phyloP scores from a whole-genome alignment of 2,329 filamentous ascomycete genomes.

The Cordyceps cicadae region DNA sequence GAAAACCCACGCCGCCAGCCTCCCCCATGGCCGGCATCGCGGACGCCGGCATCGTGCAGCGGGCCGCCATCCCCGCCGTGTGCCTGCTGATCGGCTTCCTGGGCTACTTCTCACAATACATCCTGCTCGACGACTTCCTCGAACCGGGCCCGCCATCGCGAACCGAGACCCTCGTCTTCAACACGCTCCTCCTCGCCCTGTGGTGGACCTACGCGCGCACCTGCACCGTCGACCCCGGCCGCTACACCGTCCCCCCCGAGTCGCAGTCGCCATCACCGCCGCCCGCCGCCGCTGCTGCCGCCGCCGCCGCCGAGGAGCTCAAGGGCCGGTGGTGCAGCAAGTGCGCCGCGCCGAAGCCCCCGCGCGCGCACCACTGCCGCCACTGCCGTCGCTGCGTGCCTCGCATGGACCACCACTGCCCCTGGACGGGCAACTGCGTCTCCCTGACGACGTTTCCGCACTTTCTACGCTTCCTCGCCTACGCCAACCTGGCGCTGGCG shows the following conservation, averaged over 20 bases:
- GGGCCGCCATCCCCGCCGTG: constrained; percentile 61
- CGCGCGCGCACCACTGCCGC: constrained; percentile 73
- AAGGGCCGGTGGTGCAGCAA: constrained; percentile 61
- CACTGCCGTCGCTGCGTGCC: constrained; percentile 66
- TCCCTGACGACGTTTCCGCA: constrained; percentile 75
- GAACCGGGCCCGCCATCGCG: constrained; percentile 51
- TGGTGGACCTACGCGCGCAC: constrained; percentile 62
- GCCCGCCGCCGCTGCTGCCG: constrained; percentile 22
- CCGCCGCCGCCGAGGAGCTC: neutral
- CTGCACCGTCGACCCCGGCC: constrained; percentile 50
- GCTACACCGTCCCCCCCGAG: constrained; percentile 37
- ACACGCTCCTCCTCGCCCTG: constrained; percentile 53
- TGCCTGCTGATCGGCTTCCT: constrained; percentile 60
- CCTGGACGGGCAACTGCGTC: constrained; percentile 78
- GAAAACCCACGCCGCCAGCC: neutral
- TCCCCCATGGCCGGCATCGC: constrained; percentile 33
- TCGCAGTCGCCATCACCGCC: constrained; percentile 9
- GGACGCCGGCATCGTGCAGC: constrained; percentile 36
- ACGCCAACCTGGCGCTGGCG: constrained; percentile 58
- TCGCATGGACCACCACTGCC: constrained; percentile 82
- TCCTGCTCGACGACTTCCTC: constrained; percentile 54
- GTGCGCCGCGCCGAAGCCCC: constrained; percentile 66
- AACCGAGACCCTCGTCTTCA: constrained; percentile 55
- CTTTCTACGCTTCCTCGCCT: constrained; percentile 71
- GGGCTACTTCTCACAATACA: constrained; percentile 61